Base-by-base conservation (phyloP, 2,329 filamentous ascomycete species). In the Pestalotiopsis sp. region DNA sequence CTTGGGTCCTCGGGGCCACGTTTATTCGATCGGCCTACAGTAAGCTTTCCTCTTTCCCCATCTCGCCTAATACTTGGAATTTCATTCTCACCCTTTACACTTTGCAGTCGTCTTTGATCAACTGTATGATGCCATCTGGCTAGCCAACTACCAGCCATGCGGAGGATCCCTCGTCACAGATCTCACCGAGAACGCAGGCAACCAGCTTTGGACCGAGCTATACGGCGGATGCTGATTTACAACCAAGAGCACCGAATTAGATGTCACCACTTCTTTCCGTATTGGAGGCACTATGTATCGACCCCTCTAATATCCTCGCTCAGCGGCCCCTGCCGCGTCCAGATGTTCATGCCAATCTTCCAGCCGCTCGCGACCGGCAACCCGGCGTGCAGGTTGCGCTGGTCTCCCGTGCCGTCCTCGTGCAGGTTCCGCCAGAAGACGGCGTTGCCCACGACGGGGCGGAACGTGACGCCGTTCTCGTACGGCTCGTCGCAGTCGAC, bases 301-400 rank as follows among this genome's bases (percentile, higher is more conserved):
- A 72, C 73, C 2, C 78, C 80, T 45, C 79, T 72, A 23, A 80
- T 74, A 2, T 78, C 78, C 27, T 78, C 76, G 20, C 78, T 75
- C 36, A 85, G 69, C 1, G 78, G 76, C 39, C 78, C 81, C 74
- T 85, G 79, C 56, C 84, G 77, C 49, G 84, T 86, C 84, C 84
- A 86, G 45, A 86, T 85, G 68, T 86, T 86, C 83, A 86, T 84
- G 12, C 84, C 84, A 67, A 85, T 80, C 76, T 86, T 86, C 52
- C 79, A 78, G 6, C 84, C 84, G 39, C 75, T 78, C 5, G 80
- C 81, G 3, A 86, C 82, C 0, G 84, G 83, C 70, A 86, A 68
- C 1, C 84, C 84, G 0, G 84, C 84, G 73, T 86, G 84, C 70
- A 85, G 69, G 39, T 81, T 84, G 52, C 82, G 77, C 69, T 80